Conservation (phyloP, 371 early-diverging fungal species). For the Zancudomyces culisetae region DNA sequence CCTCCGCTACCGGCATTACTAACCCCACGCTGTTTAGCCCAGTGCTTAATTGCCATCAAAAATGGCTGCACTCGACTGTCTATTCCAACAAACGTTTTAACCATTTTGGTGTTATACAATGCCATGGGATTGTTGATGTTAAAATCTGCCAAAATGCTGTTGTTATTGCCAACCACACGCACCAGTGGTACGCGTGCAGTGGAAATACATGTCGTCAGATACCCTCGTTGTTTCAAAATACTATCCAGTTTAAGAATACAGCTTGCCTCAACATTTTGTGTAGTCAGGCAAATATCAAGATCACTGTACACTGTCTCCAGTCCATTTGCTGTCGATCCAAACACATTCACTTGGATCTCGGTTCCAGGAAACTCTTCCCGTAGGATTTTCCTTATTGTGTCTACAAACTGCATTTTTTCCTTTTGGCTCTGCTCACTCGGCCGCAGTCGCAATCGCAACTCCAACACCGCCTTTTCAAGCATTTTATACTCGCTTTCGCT, state of each 20-base stretch:
- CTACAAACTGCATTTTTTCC: conserved; percentile 28
- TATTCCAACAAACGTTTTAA: conserved; percentile 28
- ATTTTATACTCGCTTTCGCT: background rate
- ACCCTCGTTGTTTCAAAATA: conserved; percentile 15
- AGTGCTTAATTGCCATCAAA: conserved; percentile 31
- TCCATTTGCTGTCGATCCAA: conserved; percentile 32
- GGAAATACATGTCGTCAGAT: conserved; percentile 20
- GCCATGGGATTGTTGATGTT: conserved; percentile 33
- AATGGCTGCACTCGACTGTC: conserved; percentile 34
- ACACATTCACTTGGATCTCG: conserved; percentile 36
- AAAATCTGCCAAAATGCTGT: conserved; percentile 28
- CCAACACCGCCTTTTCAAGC: background rate
- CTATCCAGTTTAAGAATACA: conserved; percentile 16
- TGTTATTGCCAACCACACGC: conserved; percentile 39
- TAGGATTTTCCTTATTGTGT: conserved; percentile 32
- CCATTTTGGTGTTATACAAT: conserved; percentile 33
- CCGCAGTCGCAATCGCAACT: background rate
- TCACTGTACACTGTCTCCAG: conserved; percentile 23
- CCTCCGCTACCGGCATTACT: conserved; percentile 62
- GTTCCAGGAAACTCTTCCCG: conserved; percentile 34
- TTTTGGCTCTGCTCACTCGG: conserved; percentile 37
- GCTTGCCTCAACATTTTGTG: conserved; percentile 13
- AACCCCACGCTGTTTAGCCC: conserved; percentile 27
- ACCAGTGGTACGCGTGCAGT: conserved; percentile 22
- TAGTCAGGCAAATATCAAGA: conserved; percentile 24